These are phyloP conservation scores for Thielaviopsis musarum DNA, from an alignment of 2,329 filamentous ascomycete species.

Conservation along the genomic window DNA sequence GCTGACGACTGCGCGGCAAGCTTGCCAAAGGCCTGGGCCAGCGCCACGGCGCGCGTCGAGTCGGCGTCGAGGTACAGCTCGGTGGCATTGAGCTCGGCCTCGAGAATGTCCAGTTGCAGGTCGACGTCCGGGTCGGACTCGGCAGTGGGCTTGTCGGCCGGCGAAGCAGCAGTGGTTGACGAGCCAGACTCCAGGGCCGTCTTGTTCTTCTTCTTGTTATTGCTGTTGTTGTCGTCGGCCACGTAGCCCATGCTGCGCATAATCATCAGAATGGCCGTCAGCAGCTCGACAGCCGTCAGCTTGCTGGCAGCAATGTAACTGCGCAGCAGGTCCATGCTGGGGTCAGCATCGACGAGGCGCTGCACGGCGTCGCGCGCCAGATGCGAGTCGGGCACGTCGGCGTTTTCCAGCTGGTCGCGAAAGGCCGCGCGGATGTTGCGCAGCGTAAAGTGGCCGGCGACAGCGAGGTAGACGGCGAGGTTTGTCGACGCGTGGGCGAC, in stretches of 20 bases:
- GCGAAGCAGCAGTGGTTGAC: background rate
- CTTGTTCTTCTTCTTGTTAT: background rate
- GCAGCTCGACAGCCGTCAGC: constrained; percentile 47
- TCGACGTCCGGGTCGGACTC: constrained; percentile 19
- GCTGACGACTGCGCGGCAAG: constrained; percentile 47
- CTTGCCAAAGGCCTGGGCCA: constrained; percentile 53
- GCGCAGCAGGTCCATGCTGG: constrained; percentile 48
- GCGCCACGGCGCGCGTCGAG: constrained; percentile 42
- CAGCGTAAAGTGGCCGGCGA: constrained; percentile 42
- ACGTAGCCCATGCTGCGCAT: constrained; percentile 53
- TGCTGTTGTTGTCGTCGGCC: constrained; percentile 21
- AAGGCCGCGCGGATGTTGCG: constrained; percentile 43
- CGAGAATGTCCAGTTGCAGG: constrained; percentile 42
- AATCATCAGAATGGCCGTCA: constrained; percentile 46
- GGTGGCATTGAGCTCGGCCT: constrained; percentile 50
- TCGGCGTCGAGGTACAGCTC: constrained; percentile 51
- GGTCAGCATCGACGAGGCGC: constrained; percentile 47
- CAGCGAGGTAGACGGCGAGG: constrained; percentile 39
- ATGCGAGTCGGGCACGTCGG: constrained; percentile 25
- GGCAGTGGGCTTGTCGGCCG: background rate
- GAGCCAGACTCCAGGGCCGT: background rate
- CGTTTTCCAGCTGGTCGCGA: constrained; percentile 25
- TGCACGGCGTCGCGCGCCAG: constrained; percentile 44
- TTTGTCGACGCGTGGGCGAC: constrained; percentile 33
- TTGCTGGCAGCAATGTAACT: constrained; percentile 48